Evolutionary conservation across 371 early-diverging fungal genomes (phyloP), one percentile per base, ranked within the genome.

Genomic region (Mortierella sp.): DNA sequence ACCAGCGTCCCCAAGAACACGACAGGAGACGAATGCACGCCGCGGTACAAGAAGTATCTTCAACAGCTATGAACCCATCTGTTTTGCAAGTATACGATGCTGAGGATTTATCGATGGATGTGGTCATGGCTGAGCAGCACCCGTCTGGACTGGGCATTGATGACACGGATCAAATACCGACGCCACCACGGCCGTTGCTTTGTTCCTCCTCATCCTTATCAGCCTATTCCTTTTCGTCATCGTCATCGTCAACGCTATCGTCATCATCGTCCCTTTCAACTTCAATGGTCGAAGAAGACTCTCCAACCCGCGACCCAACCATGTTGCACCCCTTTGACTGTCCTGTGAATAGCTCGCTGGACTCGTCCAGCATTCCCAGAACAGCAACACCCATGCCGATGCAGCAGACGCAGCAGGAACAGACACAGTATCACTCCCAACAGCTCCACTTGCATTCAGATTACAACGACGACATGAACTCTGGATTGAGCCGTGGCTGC

Each of bases 391-490:
- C n/a, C 19, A 19, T 44, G 0, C 44, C 44, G 21, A 17, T 8
- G 19, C n/a, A n/a, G 21, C 57, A 49, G 11, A 17, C 41, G 28
- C 66, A 60, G 14, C 41, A 56, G 46, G 62, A 60, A 3, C 60
- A 56, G 23, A 11, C 26, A 1, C 53, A 47, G 2, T 62, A 54
- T 19, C 66, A 49, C n/a, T 31, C 66, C 23, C 76, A 64, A 49
- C 14, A 49, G 2, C 61, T 49, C 3, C 57, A 39, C 30, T 15
- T 44, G 1, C 68, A 67, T 37, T 44, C 30, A 11, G 60, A 76
- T 23, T 57, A 75, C 37, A 68, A 60, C 34, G 69, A 75, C 37
- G 64, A 64, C 42, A 67, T 67, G 60, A 57, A 60, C 44, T 67
- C 73, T 43, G 63, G 67, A 43, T 26, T 73, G 31, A 56, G 49